A percentile compares a stretch with the other conserved stretches of the same genome.
Evolutionary conservation across 2,329 filamentous ascomycete genomes (phyloP).

Genomic region (Fusarium sororula): DNA sequence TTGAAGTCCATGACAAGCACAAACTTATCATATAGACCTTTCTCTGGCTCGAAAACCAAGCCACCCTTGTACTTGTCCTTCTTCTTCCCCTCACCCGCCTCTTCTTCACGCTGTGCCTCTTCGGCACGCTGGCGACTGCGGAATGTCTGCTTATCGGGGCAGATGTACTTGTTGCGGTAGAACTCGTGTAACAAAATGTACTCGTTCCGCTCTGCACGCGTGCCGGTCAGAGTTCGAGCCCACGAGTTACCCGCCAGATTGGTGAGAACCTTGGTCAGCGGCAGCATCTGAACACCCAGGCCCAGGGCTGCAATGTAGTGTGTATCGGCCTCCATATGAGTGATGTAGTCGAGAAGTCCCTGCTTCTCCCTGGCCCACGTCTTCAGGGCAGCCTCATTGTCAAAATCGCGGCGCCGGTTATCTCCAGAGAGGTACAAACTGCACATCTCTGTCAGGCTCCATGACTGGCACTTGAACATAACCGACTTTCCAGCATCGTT

Average conservation of each 20-base stretch:
- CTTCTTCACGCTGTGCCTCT: slow-evolving; percentile 75
- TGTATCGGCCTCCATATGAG: slow-evolving; percentile 93
- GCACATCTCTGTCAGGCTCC: slow-evolving; percentile 98
- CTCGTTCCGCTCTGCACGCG: slow-evolving; percentile 95
- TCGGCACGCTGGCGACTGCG: slow-evolving; percentile 77
- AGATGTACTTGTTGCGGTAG: slow-evolving; percentile 96
- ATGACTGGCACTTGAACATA: slow-evolving; percentile 97
- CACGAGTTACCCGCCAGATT: slow-evolving; percentile 98
- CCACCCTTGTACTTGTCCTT: slow-evolving; percentile 99
- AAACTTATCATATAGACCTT: slow-evolving; percentile 97
- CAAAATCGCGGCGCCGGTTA: slow-evolving; percentile 81
- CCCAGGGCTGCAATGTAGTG: slow-evolving; percentile 95
- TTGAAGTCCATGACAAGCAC: slow-evolving; percentile 99
- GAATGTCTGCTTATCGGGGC: slow-evolving; percentile 90
- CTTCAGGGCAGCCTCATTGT: slow-evolving; percentile 86
- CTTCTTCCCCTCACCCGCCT: slow-evolving; percentile 82
- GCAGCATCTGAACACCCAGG: slow-evolving; percentile 88
- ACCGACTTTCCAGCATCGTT: slow-evolving; percentile 97
- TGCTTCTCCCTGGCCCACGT: slow-evolving; percentile 82
- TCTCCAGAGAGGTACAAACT: slow-evolving; percentile 82
- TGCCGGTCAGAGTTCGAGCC: slow-evolving; percentile 95
- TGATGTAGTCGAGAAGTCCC: slow-evolving; percentile 91
- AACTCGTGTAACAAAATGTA: slow-evolving; percentile 99
- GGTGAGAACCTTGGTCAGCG: slow-evolving; percentile 92
- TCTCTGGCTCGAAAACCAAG: slow-evolving; percentile 97